These are phyloP conservation scores for Antrodiella citrinella DNA, from an alignment of 768 basidiomycete genomes.

Conservation along the genomic window DNA sequence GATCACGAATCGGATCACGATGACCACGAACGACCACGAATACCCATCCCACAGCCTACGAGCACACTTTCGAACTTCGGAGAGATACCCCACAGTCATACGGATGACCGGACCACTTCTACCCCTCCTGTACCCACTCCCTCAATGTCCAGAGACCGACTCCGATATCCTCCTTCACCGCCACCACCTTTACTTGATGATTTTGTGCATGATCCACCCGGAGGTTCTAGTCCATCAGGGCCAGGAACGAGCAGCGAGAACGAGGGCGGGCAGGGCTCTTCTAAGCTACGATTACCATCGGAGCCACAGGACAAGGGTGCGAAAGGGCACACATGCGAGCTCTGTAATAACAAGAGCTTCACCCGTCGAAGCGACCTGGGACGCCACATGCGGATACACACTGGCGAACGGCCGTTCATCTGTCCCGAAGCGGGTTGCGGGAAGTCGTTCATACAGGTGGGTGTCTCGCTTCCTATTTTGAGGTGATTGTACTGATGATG, in stretches of 20 bases:
- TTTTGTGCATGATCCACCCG: neutral
- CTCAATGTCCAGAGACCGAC: neutral
- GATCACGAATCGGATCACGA: slow-evolving; percentile 7
- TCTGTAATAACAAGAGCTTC: slow-evolving; percentile 77
- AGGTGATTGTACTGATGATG: neutral
- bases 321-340: slow-evolving; percentile 57
- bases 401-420: slow-evolving; percentile 79
- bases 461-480: slow-evolving; percentile 8
- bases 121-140: slow-evolving; percentile 1
- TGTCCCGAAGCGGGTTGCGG: slow-evolving; percentile 69
- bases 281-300: neutral
- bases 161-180: neutral
- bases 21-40: slow-evolving; percentile 4
- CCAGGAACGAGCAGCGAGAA: slow-evolving; percentile 16
- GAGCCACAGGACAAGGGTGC: slow-evolving; percentile 35
- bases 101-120: neutral
- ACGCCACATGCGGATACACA: slow-evolving; percentile 85
- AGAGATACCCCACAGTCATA: neutral
- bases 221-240: slow-evolving; percentile 12
- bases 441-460: slow-evolving; percentile 89
- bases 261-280: slow-evolving; percentile 20
- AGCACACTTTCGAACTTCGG: slow-evolving; percentile 2
- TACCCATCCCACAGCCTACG: neutral
- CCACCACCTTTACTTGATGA: neutral
- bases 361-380: slow-evolving; percentile 77